Evolutionary conservation across 306 rosid species (phyloP).

Genomic region (Hippophae rhamnoides): DNA sequence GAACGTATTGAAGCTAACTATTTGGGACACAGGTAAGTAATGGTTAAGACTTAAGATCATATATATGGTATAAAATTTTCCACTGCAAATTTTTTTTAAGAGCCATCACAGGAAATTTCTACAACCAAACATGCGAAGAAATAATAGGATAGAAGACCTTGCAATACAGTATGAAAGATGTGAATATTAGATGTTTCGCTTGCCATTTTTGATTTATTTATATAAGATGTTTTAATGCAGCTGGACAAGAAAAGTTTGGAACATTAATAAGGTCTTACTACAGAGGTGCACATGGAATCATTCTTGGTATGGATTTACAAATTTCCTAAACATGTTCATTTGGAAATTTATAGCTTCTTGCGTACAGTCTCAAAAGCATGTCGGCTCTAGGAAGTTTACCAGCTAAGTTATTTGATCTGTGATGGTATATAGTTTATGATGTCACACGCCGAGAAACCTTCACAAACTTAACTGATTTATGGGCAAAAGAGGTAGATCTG

Average conservation of each 20-base stretch:
- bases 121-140: background rate
- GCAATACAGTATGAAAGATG: background rate
- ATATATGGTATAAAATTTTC: too few species aligned
- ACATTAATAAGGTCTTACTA: conserved; percentile 81
- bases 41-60: background rate
- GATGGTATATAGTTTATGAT: conserved; percentile 51
- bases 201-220: background rate
- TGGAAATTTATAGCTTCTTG: background rate
- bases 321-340: background rate
- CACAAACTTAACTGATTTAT: conserved; percentile 52
- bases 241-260: conserved; percentile 98
- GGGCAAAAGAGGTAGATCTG: conserved; percentile 83
- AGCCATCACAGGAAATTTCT: background rate
- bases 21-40: conserved; percentile 89
- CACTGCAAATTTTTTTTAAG: too few species aligned
- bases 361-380: too few species aligned
- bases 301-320: conserved; percentile 57
- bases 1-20: conserved; percentile 83
- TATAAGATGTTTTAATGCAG: conserved; percentile 30
- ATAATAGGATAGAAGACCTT: too few species aligned
- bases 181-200: background rate
- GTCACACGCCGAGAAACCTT: conserved; percentile 81
- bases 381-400: conserved; percentile 4
- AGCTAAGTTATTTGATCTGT: conserved; percentile 11
- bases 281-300: conserved; percentile 93